A percentile compares a stretch with the other conserved stretches of the same genome.
phyloP scores from a whole-genome alignment of 305 asterid species.

The Fraxinus sp. region DNA sequence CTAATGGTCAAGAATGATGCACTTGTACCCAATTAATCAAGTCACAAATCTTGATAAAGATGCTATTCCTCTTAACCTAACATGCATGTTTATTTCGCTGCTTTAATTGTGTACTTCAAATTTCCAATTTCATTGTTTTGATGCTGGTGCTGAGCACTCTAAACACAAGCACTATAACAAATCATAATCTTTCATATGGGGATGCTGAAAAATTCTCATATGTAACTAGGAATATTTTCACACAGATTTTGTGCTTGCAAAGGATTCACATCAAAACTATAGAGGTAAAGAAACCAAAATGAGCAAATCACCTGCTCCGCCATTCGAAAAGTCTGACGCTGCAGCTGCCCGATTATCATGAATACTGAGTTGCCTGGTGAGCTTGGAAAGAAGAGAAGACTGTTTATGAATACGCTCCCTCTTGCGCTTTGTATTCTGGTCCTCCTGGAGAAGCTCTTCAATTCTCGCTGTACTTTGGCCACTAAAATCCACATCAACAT shows the following conservation, averaged over 20 bases:
- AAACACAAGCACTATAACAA: neutral
- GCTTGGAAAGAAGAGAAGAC: slow-evolving; percentile 90
- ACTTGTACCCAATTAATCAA: neutral
- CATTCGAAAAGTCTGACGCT: slow-evolving; percentile 68
- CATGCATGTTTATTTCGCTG: neutral
- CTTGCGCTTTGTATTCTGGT: slow-evolving; percentile 79
- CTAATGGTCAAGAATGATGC: neutral
- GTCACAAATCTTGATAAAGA: neutral
- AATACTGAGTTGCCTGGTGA: slow-evolving; percentile 80
- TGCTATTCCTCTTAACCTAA: neutral
- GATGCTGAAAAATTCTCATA: neutral
- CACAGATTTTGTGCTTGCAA: neutral
- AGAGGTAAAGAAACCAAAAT: neutral
- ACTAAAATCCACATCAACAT: slow-evolving; percentile 37
- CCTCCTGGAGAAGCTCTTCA: slow-evolving; percentile 97
- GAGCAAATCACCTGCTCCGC: slow-evolving; percentile 60
- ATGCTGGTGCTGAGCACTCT: neutral
- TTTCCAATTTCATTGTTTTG: neutral
- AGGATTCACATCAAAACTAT: neutral
- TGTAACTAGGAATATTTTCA: neutral
- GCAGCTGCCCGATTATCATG: slow-evolving; percentile 93
- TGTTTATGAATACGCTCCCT: slow-evolving; percentile 87
- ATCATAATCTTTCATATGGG: neutral
- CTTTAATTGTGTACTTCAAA: neutral
- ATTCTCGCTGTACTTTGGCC: slow-evolving; percentile 81